Evolutionary conservation across 2,329 filamentous ascomycete species (phyloP).

Genomic region (Zymoseptoria tritici): DNA sequence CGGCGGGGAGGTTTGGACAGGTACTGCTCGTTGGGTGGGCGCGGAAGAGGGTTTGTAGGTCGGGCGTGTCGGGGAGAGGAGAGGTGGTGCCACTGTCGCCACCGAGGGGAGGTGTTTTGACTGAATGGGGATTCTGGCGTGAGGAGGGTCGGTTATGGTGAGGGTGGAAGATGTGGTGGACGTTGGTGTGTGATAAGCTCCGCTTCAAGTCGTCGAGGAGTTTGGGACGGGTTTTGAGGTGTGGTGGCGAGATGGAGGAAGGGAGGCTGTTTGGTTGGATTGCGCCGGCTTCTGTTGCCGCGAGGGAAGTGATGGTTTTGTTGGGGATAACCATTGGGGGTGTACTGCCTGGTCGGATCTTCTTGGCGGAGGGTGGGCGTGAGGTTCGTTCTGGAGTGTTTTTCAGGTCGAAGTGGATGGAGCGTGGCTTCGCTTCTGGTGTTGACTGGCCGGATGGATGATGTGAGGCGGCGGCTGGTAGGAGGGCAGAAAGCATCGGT

Average conservation of each 20-base stretch:
- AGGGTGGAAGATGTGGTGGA: not conserved
- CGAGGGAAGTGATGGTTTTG: constrained; percentile 1
- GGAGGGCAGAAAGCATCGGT: not conserved
- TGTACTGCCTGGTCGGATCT: not conserved
- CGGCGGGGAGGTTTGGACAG: constrained; percentile 13
- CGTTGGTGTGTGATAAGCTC: not conserved
- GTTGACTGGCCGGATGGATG: not conserved
- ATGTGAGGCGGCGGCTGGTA: not conserved
- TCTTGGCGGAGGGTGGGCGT: not conserved
- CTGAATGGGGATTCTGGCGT: too few species aligned
- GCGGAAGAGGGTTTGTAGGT: constrained; percentile 14
- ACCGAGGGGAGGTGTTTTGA: not conserved
- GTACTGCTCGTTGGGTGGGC: constrained; percentile 1
- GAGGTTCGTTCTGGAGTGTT: not conserved
- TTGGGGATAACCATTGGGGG: not conserved
- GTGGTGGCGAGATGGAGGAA: not conserved
- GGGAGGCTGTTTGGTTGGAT: not conserved
- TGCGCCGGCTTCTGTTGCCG: not conserved
- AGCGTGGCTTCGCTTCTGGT: not conserved
- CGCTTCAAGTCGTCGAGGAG: not conserved
- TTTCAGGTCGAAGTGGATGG: not conserved
- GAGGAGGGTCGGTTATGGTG: not conserved
- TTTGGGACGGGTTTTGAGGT: not conserved
- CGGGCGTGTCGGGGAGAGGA: constrained; percentile 8
- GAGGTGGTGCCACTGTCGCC: not conserved